Base-by-base conservation (phyloP, 345 rosid genomes). In the Euphorbia peplus region DNA sequence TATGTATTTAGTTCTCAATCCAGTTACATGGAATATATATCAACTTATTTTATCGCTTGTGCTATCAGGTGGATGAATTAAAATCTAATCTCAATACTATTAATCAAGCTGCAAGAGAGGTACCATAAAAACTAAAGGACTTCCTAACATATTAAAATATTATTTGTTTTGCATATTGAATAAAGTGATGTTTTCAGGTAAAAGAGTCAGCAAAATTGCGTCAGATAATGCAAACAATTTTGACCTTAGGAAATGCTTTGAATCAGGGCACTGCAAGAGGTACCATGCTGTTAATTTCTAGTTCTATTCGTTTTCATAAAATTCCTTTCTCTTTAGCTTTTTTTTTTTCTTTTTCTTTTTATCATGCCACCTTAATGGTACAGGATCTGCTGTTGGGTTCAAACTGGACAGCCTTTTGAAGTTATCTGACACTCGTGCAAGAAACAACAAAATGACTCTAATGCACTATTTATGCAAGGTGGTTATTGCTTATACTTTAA, bases 391-490 rank as follows among this genome's bases (percentile, higher is more conserved):
- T 41, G 88, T 93, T 67, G 98, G 98, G 63, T 93, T 93, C 85
- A 93, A 93, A 84, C 78, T 93, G 81, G 98, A 91, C 72, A 93
- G 97, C 83, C 97, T 93, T 81, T 95, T 93, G 32, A 93, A 93
- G 68, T 76, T 93, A 77, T 93, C 98, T 22, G 98, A 93, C 79
- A 91, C 96, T 60, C 97, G 98, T 72, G 98, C 98, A 21, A 86
- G 75, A 81, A 93, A 93, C 81, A 93, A 86, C 78, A 93, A 88
- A 82, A 93, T 91, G 96, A 93, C 97, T 60, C 81, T 90, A 70
- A 88, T 90, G 97, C 98, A 92, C 80, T 92, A 92, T 80, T 81
- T 93, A 66, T 93, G 97, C 89, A 93, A 93, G 97, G 98, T 93
- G 77, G 75, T 77, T 61, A 4, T 41, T n/a, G 21, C 51, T 53